Evolutionary conservation across 2,329 filamentous ascomycete species (phyloP), one percentile per base, ranked within the genome.

Genomic region (Graphium sp.): DNA sequence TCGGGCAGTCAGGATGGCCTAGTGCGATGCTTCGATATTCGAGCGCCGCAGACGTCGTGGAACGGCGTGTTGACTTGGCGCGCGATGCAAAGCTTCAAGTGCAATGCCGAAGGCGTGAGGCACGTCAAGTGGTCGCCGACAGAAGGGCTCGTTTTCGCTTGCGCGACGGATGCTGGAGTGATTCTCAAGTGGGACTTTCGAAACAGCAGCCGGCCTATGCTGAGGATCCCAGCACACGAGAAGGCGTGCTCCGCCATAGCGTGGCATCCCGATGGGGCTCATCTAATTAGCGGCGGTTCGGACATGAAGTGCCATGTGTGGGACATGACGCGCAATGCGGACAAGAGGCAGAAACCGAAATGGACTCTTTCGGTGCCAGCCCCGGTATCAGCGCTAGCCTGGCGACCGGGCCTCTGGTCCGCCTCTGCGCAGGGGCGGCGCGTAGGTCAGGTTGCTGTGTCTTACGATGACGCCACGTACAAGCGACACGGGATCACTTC

Each of bases 181-280:
- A 55, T 76, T 9, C 48, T 73, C 36, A 74, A 74, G 40, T 76
- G 71, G 68, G 71, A 76, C 43, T 57, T 72, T 5, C 58, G 69
- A 6, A 68, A 67, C 39, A 39, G 59, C 5, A 48, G 45, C 11
- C 55, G 58, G 7, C 70, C 70, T 2, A 39, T 72, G 9, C 42
- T 75, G 27, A 61, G 65, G 37, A 66, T 76, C 39, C 65, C 66
- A 18, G 71, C 66, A 0, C 71, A 76, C 40, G 65, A 72, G 32
- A 69, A 64, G 35, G 55, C 64, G 1, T 70, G 67, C 39, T 56
- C 63, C 3, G 59, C 67, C 1, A 66, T 76, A 24, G 61, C 67
- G 4, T 79, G 74, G 74, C 74, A 79, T 37, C 66, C 69, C 0
- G 73, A 78, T 41, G 74, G 73, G 10, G 58, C 63, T n/a, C 70